phyloP scores from a whole-genome alignment of 805 yeast species.

The Zygosaccharomyces pseudorouxii region DNA sequence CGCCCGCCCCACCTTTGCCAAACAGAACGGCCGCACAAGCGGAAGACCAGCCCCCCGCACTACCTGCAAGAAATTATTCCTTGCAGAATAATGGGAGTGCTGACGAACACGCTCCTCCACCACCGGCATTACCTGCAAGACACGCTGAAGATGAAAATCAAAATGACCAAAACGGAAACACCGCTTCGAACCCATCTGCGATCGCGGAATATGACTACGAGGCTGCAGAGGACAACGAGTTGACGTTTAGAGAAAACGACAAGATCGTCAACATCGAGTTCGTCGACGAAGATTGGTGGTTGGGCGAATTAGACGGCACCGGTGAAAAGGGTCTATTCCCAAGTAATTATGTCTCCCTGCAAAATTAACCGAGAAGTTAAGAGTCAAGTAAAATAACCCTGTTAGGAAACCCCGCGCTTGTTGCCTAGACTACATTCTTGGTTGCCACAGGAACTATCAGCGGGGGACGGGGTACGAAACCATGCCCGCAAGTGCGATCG shows the following conservation, averaged over 20 bases:
- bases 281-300: slow-evolving; percentile 97
- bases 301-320: slow-evolving; percentile 59
- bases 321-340: slow-evolving; percentile 89
- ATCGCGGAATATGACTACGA: slow-evolving; percentile 84
- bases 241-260: slow-evolving; percentile 81
- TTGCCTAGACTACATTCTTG: not conserved
- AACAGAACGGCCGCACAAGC: slow-evolving; percentile 14
- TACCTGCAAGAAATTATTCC: slow-evolving; percentile 24
- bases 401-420: not conserved
- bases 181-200: slow-evolving; percentile 43
- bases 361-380: slow-evolving; percentile 10
- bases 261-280: slow-evolving; percentile 75
- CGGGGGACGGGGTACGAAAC: no score
- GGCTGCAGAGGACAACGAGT: slow-evolving; percentile 89
- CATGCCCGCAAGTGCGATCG: no score
- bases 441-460: not conserved
- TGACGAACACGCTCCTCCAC: not conserved
- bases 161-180: slow-evolving; percentile 2
- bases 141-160: slow-evolving; percentile 9
- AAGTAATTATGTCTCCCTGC: slow-evolving; percentile 68
- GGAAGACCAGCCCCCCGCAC: slow-evolving; percentile 25
- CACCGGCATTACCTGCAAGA: slow-evolving; percentile 19
- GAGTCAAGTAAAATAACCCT: not conserved
- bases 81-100: slow-evolving; percentile 4
- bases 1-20: slow-evolving; percentile 19